A percentile compares a stretch with the other conserved stretches of the same genome.
Evolutionary conservation across 768 basidiomycete genomes (phyloP).

Genomic region (Gloeophyllum trabeum): DNA sequence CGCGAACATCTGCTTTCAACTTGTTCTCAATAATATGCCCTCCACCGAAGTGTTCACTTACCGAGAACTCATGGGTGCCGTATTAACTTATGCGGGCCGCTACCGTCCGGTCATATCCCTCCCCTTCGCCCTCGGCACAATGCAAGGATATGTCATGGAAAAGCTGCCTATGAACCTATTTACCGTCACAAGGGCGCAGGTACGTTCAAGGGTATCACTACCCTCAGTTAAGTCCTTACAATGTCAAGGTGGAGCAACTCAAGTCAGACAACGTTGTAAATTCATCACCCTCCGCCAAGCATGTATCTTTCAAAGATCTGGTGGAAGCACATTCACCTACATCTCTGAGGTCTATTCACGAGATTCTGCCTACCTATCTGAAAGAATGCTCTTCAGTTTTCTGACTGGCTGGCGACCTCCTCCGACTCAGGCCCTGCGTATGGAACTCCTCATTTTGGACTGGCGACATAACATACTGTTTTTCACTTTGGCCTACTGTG

Average conservation of each 20-base stretch:
- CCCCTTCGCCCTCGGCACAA: constrained; percentile 47
- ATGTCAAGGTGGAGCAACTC: constrained; percentile 48
- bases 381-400: neutral
- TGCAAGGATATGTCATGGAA: constrained; percentile 60
- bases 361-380: constrained; percentile 43
- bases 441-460: no score
- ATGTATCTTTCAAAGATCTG: constrained; percentile 25
- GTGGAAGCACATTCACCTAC: constrained; percentile 23
- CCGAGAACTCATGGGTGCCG: constrained; percentile 52
- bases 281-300: constrained; percentile 13
- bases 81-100: constrained; percentile 41
- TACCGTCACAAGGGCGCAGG: constrained; percentile 63
- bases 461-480: no score
- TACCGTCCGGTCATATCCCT: constrained; percentile 49
- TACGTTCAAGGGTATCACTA: constrained; percentile 13
- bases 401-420: no score
- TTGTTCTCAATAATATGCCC: no score
- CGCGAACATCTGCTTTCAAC: no score
- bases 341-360: constrained; percentile 35
- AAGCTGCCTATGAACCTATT: constrained; percentile 51
- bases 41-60: constrained; percentile 60
- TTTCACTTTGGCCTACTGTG: no score
- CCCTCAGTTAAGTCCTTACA: neutral
- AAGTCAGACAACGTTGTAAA: constrained; percentile 45
- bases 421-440: no score